Evolutionary conservation across 1,284 basidiomycete genomes (phyloP).

Genomic region (Vanrija pseudolonga): DNA sequence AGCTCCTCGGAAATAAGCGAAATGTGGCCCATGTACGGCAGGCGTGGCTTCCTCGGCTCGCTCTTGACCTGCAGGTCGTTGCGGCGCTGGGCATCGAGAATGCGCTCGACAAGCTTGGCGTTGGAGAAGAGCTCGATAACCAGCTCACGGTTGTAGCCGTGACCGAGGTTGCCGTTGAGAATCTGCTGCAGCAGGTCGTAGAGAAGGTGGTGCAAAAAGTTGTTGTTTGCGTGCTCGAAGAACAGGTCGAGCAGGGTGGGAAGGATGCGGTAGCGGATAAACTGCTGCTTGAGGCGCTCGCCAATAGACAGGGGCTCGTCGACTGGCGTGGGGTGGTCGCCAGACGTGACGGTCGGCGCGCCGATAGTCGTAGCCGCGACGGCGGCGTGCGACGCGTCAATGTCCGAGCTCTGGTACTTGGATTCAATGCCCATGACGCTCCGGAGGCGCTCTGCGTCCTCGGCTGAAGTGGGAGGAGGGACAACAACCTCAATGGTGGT

Average conservation of each 20-base stretch:
- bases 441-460: constrained; percentile 35
- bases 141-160: constrained; percentile 73
- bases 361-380: constrained; percentile 24
- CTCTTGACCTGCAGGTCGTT: constrained; percentile 57
- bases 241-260: constrained; percentile 79
- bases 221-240: constrained; percentile 96
- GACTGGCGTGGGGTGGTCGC: background rate
- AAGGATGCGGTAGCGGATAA: constrained; percentile 68
- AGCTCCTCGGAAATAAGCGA: constrained; percentile 66
- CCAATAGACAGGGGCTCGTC: constrained; percentile 52
- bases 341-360: constrained; percentile 22
- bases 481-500: constrained; percentile 1
- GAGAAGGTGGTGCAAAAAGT: constrained; percentile 94
- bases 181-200: constrained; percentile 97
- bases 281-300: constrained; percentile 70
- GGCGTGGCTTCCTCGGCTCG: constrained; percentile 54
- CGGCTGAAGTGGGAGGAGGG: constrained; percentile 38
- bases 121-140: constrained; percentile 76
- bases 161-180: constrained; percentile 76
- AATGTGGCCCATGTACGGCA: constrained; percentile 97
- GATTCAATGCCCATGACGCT: constrained; percentile 33
- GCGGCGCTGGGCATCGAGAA: constrained; percentile 73
- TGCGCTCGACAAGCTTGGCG: constrained; percentile 70
- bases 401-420: background rate
- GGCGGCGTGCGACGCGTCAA: constrained; percentile 19